A percentile compares a stretch with the other conserved stretches of the same genome.
These are phyloP conservation scores for Suhomyces wounanorum DNA, from an alignment of 1,139 yeast species.

Conservation along the genomic window DNA sequence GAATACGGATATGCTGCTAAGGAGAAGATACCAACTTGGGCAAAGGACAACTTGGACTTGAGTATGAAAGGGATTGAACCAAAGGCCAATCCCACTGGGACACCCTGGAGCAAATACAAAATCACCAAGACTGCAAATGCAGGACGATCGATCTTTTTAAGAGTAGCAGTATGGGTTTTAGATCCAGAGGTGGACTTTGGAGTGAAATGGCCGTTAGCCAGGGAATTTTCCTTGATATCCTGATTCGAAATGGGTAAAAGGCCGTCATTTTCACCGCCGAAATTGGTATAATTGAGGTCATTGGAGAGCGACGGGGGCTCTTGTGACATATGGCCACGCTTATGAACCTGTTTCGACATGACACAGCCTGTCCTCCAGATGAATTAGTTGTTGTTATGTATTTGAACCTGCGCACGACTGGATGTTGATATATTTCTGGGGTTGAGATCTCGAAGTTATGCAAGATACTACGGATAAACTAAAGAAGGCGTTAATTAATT, in stretches of 20 bases:
- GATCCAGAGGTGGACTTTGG: conserved; percentile 9
- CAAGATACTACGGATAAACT: neutral
- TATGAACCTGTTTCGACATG: conserved; percentile 17
- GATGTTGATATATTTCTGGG: neutral
- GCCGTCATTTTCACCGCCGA: conserved; percentile 38
- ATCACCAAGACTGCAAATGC: conserved; percentile 73
- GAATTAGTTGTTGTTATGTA: neutral
- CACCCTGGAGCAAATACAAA: conserved; percentile 84
- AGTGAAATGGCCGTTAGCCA: conserved; percentile 1
- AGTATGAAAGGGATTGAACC: conserved; percentile 93
- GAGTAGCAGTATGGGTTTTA: conserved; percentile 8
- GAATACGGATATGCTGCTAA: conserved; percentile 95
- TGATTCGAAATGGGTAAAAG: conserved; percentile 35
- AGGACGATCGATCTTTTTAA: conserved; percentile 51
- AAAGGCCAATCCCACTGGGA: conserved; percentile 94
- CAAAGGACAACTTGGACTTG: conserved; percentile 78
- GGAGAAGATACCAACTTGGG: conserved; percentile 89
- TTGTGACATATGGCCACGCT: conserved; percentile 19
- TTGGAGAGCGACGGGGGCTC: conserved; percentile 19
- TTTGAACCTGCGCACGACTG: neutral
- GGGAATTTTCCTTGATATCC: conserved; percentile 21
- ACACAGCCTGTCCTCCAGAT: neutral
- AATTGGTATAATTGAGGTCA: conserved; percentile 24
- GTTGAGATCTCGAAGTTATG: neutral
- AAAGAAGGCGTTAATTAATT: conserved; percentile 2